phyloP scores from a whole-genome alignment of 2,329 filamentous ascomycete species.

The Xylaria sp. region DNA sequence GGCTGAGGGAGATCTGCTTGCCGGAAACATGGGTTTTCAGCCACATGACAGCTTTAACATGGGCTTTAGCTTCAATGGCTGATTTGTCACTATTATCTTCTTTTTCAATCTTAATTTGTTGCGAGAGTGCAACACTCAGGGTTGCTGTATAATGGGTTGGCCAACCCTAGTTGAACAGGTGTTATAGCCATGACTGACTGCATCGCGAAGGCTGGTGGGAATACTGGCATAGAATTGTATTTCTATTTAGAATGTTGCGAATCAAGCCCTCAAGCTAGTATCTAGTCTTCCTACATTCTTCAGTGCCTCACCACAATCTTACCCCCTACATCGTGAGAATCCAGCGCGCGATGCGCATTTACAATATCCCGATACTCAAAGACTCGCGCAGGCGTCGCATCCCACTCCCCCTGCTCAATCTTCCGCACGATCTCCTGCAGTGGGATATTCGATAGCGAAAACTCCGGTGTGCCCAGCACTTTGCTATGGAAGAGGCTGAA shows the following conservation, averaged over 20 bases:
- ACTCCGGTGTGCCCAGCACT: slow-evolving; percentile 50
- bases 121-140: not conserved
- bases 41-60: not conserved
- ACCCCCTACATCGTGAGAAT: slow-evolving; percentile 48
- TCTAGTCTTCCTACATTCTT: too few relatives aligned
- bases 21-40: not conserved
- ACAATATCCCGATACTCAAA: slow-evolving; percentile 50
- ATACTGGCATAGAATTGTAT: too few relatives aligned
- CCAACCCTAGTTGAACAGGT: not conserved
- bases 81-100: not conserved
- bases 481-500: slow-evolving; percentile 57
- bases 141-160: not conserved
- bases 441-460: slow-evolving; percentile 53
- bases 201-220: too few relatives aligned
- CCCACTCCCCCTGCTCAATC: slow-evolving; percentile 50
- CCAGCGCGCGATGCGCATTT: slow-evolving; percentile 49
- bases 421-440: slow-evolving; percentile 52
- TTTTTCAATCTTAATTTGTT: not conserved
- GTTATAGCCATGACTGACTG: too few relatives aligned
- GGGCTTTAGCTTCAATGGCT: not conserved
- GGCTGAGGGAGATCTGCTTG: not conserved
- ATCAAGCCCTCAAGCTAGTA: too few relatives aligned
- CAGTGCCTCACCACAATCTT: slow-evolving; percentile 50
- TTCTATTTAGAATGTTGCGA: too few relatives aligned
- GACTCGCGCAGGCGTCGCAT: slow-evolving; percentile 49